A percentile compares a stretch with the other conserved stretches of the same genome.
Evolutionary conservation across 176 grass and related monocot genomes (phyloP).

Genomic region (Metroxylon sagu): DNA sequence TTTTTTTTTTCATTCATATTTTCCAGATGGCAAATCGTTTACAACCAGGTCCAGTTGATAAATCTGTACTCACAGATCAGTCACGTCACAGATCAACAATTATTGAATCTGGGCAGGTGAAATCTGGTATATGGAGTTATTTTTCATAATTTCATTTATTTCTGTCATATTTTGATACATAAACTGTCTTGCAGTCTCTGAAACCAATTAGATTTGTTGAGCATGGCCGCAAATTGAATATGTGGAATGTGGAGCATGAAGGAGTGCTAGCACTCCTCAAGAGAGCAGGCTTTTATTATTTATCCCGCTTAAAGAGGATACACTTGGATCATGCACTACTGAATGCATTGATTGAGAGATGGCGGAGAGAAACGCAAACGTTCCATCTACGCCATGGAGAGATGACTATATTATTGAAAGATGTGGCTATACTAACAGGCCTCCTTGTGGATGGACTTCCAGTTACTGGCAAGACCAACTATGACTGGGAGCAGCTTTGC

Average conservation of each 20-base stretch:
- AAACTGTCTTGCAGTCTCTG: slow-evolving; percentile 26
- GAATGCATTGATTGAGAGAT: slow-evolving; percentile 42
- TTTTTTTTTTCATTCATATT: slow-evolving; percentile 1
- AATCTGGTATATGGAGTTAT: not conserved
- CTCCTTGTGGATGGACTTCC: slow-evolving; percentile 34
- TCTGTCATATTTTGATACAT: not conserved
- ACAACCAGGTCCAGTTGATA: slow-evolving; percentile 44
- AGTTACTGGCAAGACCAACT: slow-evolving; percentile 25
- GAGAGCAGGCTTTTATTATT: slow-evolving; percentile 36
- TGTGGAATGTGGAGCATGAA: slow-evolving; percentile 34
- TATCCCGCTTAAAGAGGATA: slow-evolving; percentile 37
- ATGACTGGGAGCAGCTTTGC: slow-evolving; percentile 30
- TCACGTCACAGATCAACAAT: slow-evolving; percentile 34
- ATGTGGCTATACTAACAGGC: slow-evolving; percentile 32
- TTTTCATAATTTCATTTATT: not conserved
- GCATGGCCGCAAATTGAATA: slow-evolving; percentile 39
- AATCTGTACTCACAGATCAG: slow-evolving; percentile 36
- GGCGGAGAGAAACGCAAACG: slow-evolving; percentile 38
- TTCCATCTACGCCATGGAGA: slow-evolving; percentile 42
- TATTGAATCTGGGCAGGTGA: slow-evolving; percentile 36
- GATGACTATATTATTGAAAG: slow-evolving; percentile 37
- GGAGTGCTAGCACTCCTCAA: slow-evolving; percentile 25
- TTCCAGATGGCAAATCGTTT: slow-evolving; percentile 12
- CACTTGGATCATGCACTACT: slow-evolving; percentile 33
- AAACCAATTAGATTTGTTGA: slow-evolving; percentile 48